Conservation (phyloP, 2,329 filamentous ascomycete species). For the Trichoderma sp. region DNA sequence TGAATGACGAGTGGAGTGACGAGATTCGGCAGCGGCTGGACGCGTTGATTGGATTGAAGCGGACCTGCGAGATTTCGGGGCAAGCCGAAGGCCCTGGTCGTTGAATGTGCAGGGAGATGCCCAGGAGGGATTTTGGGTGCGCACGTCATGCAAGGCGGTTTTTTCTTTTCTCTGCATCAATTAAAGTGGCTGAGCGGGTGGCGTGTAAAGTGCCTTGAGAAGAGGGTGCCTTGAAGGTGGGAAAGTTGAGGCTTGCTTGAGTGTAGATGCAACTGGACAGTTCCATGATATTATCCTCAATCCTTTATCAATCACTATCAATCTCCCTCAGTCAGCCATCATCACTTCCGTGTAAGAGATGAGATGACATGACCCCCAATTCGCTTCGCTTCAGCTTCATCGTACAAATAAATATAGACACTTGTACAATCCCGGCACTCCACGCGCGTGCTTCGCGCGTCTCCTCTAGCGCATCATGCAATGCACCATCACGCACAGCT, state of each 20-base stretch:
- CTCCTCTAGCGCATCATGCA: not conserved
- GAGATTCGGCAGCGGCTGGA: not conserved
- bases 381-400: not conserved
- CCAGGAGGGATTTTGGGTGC: not conserved
- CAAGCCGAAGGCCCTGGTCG: slow-evolving; percentile 3
- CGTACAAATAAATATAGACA: not conserved
- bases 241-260: not conserved
- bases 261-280: too few relatives aligned
- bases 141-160: not conserved
- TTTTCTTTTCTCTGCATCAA: not conserved
- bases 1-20: not conserved
- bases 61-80: not conserved
- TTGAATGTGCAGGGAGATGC: not conserved
- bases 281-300: too few relatives aligned
- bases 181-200: not conserved
- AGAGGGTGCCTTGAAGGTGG: not conserved
- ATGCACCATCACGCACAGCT: not conserved
- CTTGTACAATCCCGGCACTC: not conserved
- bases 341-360: not conserved
- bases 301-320: too few relatives aligned
- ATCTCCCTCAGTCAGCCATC: not conserved
- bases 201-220: not conserved
- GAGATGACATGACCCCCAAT: not conserved
- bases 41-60: not conserved
- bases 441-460: not conserved